Percentiles rank a stretch among this genome's conserved stretches.
Evolutionary conservation across 2,329 filamentous ascomycete genomes (phyloP).

Genomic region (Fusarium veterinarium): DNA sequence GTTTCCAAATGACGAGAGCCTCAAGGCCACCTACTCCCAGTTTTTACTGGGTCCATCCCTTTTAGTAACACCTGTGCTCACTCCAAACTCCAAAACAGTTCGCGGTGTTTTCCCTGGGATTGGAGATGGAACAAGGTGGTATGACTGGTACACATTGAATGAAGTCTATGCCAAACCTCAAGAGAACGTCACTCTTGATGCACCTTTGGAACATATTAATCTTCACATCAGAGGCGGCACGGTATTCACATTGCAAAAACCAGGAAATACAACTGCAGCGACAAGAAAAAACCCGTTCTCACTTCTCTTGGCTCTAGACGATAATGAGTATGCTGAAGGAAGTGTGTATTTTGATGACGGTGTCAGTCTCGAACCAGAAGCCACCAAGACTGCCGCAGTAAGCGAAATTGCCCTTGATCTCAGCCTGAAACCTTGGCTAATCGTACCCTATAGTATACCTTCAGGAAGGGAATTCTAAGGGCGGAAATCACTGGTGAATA

Average conservation of each 20-base stretch:
- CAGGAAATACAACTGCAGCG: not conserved
- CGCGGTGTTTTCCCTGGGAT: not conserved
- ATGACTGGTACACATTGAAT: not conserved
- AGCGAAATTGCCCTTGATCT: rapidly evolving
- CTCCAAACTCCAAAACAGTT: not conserved
- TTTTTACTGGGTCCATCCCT: not conserved
- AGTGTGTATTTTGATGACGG: not conserved
- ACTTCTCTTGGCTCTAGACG: not conserved
- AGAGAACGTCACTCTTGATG: not conserved
- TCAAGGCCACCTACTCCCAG: not conserved
- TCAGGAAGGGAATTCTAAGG: not conserved
- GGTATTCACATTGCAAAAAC: not conserved
- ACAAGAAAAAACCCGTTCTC: not conserved
- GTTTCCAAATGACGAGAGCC: not conserved
- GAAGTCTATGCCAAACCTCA: not conserved
- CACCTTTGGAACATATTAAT: not conserved
- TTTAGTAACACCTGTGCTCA: not conserved
- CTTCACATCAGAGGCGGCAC: not conserved
- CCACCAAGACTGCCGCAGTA: not conserved
- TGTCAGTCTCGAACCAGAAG: not conserved
- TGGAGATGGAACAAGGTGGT: not conserved
- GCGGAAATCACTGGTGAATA: not conserved
- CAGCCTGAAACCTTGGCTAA: rapidly evolving
- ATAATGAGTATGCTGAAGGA: not conserved
- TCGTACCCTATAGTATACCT: not conserved